A percentile compares a stretch with the other conserved stretches of the same genome.
phyloP scores from a whole-genome alignment of 371 early-diverging fungal species.

The Apophysomyces sp. region DNA sequence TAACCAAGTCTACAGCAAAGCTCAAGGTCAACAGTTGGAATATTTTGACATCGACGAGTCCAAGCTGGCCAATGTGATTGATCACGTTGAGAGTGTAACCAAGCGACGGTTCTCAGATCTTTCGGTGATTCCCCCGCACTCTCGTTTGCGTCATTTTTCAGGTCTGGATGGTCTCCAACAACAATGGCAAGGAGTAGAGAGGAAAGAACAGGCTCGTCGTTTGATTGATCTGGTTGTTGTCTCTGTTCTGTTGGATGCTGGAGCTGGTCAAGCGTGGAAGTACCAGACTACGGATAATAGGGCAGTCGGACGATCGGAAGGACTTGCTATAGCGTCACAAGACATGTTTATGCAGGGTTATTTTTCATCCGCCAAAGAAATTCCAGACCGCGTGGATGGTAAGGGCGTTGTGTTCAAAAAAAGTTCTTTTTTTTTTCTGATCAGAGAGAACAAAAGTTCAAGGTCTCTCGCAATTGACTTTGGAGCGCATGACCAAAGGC shows the following conservation, averaged over 20 bases:
- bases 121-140: constrained; percentile 79
- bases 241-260: constrained; percentile 92
- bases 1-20: constrained; percentile 61
- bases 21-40: constrained; percentile 43
- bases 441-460: constrained; percentile 29
- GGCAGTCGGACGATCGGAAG: constrained; percentile 77
- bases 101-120: constrained; percentile 67
- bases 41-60: constrained; percentile 71
- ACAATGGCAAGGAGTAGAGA: constrained; percentile 33
- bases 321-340: constrained; percentile 84
- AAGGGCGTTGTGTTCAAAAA: constrained; percentile 13
- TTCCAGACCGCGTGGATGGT: constrained; percentile 75
- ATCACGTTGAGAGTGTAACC: constrained; percentile 67
- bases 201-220: constrained; percentile 65
- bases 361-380: constrained; percentile 60
- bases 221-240: constrained; percentile 85
- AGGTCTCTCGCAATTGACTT: constrained; percentile 56
- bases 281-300: constrained; percentile 49
- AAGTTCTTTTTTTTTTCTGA: neutral
- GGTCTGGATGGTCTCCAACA: constrained; percentile 49
- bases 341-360: constrained; percentile 84
- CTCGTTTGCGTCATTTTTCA: constrained; percentile 87
- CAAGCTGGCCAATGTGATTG: constrained; percentile 64
- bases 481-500: constrained; percentile 61
- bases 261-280: constrained; percentile 85